phyloP scores from a whole-genome alignment of 106 monocot genomes.

The Posidonia australis region DNA sequence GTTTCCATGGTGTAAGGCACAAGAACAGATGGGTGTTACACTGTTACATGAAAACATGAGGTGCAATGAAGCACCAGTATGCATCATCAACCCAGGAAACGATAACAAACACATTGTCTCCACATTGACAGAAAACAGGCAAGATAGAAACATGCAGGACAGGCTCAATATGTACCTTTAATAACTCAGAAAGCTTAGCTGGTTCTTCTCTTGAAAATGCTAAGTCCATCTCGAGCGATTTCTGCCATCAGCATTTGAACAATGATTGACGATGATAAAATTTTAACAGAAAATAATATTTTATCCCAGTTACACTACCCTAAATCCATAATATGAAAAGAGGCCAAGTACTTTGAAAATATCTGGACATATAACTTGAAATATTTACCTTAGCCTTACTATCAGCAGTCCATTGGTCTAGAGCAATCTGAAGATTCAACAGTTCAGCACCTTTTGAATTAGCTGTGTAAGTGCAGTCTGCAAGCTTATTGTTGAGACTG shows the following conservation, averaged over 20 bases:
- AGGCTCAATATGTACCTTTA: conserved; percentile 35
- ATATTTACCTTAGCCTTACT: conserved; percentile 65
- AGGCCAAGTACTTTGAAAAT: too few species aligned
- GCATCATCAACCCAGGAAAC: too few species aligned
- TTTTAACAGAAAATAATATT: neutral
- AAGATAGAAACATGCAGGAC: too few species aligned
- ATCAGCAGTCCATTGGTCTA: conserved; percentile 84
- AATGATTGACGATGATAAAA: neutral
- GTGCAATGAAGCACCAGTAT: too few species aligned
- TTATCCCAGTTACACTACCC: neutral
- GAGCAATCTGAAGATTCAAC: conserved; percentile 76
- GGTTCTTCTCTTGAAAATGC: conserved; percentile 53
- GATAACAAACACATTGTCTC: too few species aligned
- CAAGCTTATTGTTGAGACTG: conserved; percentile 44
- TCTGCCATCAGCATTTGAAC: neutral
- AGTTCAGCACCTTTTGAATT: conserved; percentile 67
- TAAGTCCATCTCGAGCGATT: conserved; percentile 41
- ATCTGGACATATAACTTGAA: neutral
- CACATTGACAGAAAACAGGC: too few species aligned
- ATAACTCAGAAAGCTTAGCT: conserved; percentile 40
- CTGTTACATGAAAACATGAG: too few species aligned
- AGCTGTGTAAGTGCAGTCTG: conserved; percentile 38
- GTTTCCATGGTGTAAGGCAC: too few species aligned
- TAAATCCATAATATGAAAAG: too few species aligned
- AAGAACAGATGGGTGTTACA: too few species aligned